Base-by-base conservation (phyloP, 495 filamentous ascomycete species). In the Terfezia boudieri region DNA sequence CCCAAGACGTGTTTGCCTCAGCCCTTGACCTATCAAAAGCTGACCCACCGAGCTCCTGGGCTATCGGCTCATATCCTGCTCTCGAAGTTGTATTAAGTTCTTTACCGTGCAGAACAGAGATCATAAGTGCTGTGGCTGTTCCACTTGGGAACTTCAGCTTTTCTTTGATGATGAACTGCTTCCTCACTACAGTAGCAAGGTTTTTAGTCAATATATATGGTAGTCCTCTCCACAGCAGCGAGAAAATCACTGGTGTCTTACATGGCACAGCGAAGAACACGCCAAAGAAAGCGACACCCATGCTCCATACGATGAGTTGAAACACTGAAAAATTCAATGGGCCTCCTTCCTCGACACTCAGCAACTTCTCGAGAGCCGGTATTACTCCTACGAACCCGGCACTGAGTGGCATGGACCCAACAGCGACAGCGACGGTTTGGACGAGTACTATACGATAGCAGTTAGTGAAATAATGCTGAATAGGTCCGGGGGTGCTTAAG, bases 321-420 rank as follows among this genome's bases (percentile, higher is more conserved):
- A 78, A 75, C 59, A 84, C 73, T 16, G 77, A 74, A 7, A 96
- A 64, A 52, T 72, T 67, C 22, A 98, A 61, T 5, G 87, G 84
- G 0, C 87, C 86, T 50, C 77, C 76, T 64, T 94, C 88, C 10
- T 80, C 76, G 4, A 77, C 70, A 52, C 71, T 80, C 53, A 99
- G 61, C 55, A 99, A 67, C 58, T 80, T 94, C 59, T 94, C 82
- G 71, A 99, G 71, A 2, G 92, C 92, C 12, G 92, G 92, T 54
- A 94, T 81, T 2, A 86, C 61, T 32, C 52, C 90, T 9, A 98
- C 89, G 64, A 96, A 95, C 1, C 90, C 90, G 60, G 90, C 94
- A 0, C 87, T 88, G 22, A 99, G 67, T 6, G 92, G 92, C 90
- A 96, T 96, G 5, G 89, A 94, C 0, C 90, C 92, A 65, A 95